Evolutionary conservation across 2,329 filamentous ascomycete species (phyloP).

Genomic region (Aspergillus sergii): DNA sequence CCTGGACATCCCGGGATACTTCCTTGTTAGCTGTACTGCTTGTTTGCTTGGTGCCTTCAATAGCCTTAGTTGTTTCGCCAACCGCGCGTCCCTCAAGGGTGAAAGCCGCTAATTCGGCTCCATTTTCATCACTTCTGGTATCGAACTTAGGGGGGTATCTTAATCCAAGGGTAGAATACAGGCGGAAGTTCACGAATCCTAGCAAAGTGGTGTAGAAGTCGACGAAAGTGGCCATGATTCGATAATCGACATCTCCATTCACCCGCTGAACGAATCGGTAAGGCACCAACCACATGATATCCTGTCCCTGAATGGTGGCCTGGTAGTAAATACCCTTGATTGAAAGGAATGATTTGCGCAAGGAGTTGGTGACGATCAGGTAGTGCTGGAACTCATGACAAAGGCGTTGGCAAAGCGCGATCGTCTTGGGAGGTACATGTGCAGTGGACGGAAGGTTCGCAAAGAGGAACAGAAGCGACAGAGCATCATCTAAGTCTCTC

Average conservation of each 20-base stretch:
- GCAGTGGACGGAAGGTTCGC: conserved; percentile 91
- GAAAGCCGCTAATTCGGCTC: conserved; percentile 88
- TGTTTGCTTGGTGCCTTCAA: conserved; percentile 56
- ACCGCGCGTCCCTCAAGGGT: conserved; percentile 76
- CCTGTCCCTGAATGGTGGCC: conserved; percentile 94
- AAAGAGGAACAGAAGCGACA: conserved; percentile 97
- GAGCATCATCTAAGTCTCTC: conserved; percentile 90
- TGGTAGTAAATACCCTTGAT: conserved; percentile 99
- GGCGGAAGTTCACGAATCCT: conserved; percentile 91
- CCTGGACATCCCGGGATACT: conserved; percentile 71
- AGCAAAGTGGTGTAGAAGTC: conserved; percentile 98
- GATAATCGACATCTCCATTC: conserved; percentile 92
- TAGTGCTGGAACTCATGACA: conserved; percentile 98
- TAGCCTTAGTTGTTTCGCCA: conserved; percentile 50
- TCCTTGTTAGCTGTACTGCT: conserved; percentile 54
- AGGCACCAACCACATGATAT: conserved; percentile 94
- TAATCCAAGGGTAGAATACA: conserved; percentile 88
- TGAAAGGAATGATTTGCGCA: conserved; percentile 94
- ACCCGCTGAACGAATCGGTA: conserved; percentile 98
- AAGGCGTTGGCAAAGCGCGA: conserved; percentile 89
- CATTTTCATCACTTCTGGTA: conserved; percentile 79
- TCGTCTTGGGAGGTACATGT: conserved; percentile 90
- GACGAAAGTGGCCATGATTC: conserved; percentile 98
- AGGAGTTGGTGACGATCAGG: conserved; percentile 84
- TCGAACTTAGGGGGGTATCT: conserved; percentile 98